Base-by-base conservation (phyloP, 1,284 basidiomycete species). In the Sporisorium scitamineum region DNA sequence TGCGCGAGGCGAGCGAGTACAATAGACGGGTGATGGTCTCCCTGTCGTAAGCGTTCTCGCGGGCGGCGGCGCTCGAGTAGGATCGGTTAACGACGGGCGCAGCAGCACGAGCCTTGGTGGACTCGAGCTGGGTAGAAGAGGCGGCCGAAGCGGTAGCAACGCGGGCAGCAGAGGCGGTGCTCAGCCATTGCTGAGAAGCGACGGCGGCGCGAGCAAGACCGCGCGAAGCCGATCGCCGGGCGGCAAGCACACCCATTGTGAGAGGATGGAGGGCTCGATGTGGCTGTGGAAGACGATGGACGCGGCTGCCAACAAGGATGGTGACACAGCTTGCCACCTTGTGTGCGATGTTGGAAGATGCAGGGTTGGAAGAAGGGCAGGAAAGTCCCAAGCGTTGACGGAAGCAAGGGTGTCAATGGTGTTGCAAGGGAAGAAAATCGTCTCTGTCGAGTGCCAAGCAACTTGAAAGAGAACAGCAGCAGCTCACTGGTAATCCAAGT, bases 1-100 rank as follows among this genome's bases (percentile, higher is more conserved):
- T 84, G 60, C 83, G 80, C 48, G 84, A 85, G 27, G 84, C 83
- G 44, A 85, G 80, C 50, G 84, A 85, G 75, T 85, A 85, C 51
- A 85, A 70, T 51, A 85, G 80, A 9, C 84, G 70, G 20, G 81
- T 83, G 71, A 85, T 85, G 53, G 84, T 85, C 61, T 85, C 82
- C 67, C 76, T 63, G 64, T 79, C 76, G 59, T 76, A 79, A 18
- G 70, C 73, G 51, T 79, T 79, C 61, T 79, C 76, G 34, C 73
- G 67, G 41, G 76, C 76, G 11, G 66, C 62, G 9, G 60, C 63
- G 61, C 73, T 79, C 5, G 76, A 79, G 62, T 72, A 79, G 52
- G 55, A 55, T 45, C 74, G 69, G 44, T 18, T n/a, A n/a, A 62
- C 55, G 41, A 57, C 59, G 20, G 59, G 51, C 26, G 47, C 34